A percentile compares a stretch with the other conserved stretches of the same genome.
Evolutionary conservation across 495 filamentous ascomycete species (phyloP).

Genomic region (Neurospora sp.): DNA sequence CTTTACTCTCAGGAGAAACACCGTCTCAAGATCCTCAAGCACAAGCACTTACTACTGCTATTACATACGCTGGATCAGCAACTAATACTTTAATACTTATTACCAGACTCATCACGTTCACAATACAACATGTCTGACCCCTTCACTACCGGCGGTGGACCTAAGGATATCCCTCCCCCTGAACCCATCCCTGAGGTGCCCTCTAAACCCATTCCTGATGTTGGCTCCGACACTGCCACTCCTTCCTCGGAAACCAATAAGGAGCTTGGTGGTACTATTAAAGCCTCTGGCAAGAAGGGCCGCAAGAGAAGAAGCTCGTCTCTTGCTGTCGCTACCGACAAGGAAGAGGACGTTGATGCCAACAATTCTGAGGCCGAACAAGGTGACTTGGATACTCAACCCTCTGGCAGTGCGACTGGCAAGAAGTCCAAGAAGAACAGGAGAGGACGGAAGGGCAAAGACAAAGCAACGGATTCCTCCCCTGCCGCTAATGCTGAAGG

Average conservation of each 20-base stretch:
- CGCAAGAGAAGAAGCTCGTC: neutral
- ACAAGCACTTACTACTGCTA: neutral
- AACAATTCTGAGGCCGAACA: neutral
- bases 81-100: neutral
- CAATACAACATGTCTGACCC: neutral
- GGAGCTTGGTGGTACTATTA: neutral
- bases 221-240: neutral
- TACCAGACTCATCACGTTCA: neutral
- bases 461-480: conserved; percentile 1
- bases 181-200: neutral
- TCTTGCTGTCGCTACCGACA: conserved; percentile 1
- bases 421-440: conserved; percentile 25
- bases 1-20: neutral
- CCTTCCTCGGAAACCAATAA: neutral
- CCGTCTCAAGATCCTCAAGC: neutral
- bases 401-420: neutral
- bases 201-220: neutral
- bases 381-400: neutral
- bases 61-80: neutral
- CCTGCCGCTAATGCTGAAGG: neutral
- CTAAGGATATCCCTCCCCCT: neutral
- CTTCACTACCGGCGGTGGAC: neutral
- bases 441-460: conserved; percentile 22
- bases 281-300: neutral
- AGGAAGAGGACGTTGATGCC: neutral